Evolutionary conservation across 495 filamentous ascomycete genomes (phyloP), one percentile per base, ranked within the genome.

Genomic region (Oleoguttula mirabilis): DNA sequence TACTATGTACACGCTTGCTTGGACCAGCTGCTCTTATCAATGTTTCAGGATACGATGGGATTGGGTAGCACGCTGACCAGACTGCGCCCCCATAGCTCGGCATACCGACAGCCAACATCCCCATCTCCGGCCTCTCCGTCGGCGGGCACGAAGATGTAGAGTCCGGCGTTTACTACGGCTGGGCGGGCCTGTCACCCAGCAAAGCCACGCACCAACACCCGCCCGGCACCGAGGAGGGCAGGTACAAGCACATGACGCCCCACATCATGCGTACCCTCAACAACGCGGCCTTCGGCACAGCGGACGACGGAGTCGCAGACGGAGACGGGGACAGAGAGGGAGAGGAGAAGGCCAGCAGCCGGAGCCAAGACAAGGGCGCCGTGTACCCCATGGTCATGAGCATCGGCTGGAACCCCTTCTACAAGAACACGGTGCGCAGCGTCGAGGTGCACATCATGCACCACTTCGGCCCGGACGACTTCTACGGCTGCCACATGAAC

Each of bases 71-170:
- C n/a, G 45, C 45, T 48, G 36, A 43, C 46, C 21, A 28, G 10
- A 15, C 23, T 15, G 25, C n/a, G 7, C 25, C 12, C 12, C 23
- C 45, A 24, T 52, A 84, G 71, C 78, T 98, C 44, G 86, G 88
- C 42, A 95, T 96, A 61, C 90, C 90, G 2, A 98, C 90, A 0
- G 90, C 90, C 54, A 98, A 98, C 66, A 88, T 98, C 49, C 87
- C 90, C 30, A 69, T 93, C 42, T 77, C 80, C 41, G 76, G 76
- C 7, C 62, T 83, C 25, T 54, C 46, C 23, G 71, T 79, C 25
- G 76, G 78, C 14, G 86, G 84, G 55, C 75, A 93, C 55, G 66
- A 72, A 7, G 69, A 75, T 39, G 66, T 84, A 23, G 67, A 72
- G 21, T 80, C 75, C 16, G 90, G 90, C 32, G 80, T 98, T 14